A percentile compares a stretch with the other conserved stretches of the same genome.
Conservation (phyloP, 129 eudicot genomes). For the Ambrosia trifida region DNA sequence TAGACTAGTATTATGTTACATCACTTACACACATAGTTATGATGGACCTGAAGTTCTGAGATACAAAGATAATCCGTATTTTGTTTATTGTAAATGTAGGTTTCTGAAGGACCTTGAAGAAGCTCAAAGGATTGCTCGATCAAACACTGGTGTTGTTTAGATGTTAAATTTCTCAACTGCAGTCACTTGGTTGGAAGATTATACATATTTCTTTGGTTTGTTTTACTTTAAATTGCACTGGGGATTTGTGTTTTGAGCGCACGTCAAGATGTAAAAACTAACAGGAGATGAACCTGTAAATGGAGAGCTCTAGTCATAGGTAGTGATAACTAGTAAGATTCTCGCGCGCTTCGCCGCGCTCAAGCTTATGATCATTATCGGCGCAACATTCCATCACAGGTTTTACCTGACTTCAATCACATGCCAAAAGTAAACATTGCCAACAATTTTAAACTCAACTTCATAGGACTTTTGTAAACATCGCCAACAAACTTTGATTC, state of each 20-base stretch:
- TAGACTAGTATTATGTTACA: constrained; percentile 19
- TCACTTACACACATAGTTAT: not conserved
- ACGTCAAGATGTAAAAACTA: not conserved
- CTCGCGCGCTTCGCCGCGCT: too few species aligned
- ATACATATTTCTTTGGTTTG: not conserved
- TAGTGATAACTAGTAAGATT: too few species aligned
- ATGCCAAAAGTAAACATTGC: too few species aligned
- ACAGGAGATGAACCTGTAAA: constrained; percentile 3
- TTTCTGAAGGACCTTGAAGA: constrained; percentile 95
- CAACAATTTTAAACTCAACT: too few species aligned
- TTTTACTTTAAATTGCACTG: not conserved
- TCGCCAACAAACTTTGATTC: too few species aligned
- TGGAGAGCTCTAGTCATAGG: not conserved
- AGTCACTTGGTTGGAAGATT: constrained; percentile 12
- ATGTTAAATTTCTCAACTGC: constrained; percentile 11
- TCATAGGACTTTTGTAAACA: too few species aligned
- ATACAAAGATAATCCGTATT: not conserved
- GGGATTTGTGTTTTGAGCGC: constrained; percentile 10
- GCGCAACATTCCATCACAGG: too few species aligned
- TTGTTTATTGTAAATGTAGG: constrained; percentile 38
- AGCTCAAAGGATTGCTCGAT: constrained; percentile 77
- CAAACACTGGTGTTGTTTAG: constrained; percentile 60
- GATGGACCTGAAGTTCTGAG: not conserved
- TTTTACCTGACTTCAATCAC: too few species aligned
- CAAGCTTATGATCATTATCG: too few species aligned